Conservation (phyloP, 345 rosid genomes). For the Excoecaria cochinchinensis region DNA sequence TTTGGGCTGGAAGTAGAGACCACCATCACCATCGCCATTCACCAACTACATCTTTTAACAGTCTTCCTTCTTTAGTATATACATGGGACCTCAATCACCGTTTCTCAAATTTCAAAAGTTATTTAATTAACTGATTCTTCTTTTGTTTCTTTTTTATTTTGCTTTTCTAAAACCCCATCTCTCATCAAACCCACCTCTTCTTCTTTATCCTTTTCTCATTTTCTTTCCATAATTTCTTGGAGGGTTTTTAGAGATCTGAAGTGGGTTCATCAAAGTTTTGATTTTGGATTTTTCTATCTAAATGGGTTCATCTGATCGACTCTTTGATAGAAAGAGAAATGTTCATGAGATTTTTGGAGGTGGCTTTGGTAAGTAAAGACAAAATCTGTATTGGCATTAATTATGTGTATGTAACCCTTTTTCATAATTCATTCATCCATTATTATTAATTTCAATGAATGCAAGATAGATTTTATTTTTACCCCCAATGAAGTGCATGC, state of each 20-base stretch:
- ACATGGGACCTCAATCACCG: slow-evolving; percentile 9
- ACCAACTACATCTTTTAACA: slow-evolving; percentile 19
- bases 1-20: slow-evolving; percentile 59
- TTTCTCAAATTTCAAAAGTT: not conserved
- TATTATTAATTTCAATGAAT: not conserved
- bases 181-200: not conserved
- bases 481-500: not conserved
- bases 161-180: slow-evolving; percentile 20
- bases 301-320: slow-evolving; percentile 62
- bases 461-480: not conserved
- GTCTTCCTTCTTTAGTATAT: not conserved
- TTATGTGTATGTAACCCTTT: not conserved
- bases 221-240: not conserved
- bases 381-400: not conserved
- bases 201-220: not conserved
- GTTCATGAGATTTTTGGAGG: slow-evolving; percentile 85
- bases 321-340: slow-evolving; percentile 65
- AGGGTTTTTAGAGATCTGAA: slow-evolving; percentile 46
- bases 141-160: not conserved
- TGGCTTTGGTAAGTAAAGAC: slow-evolving; percentile 54
- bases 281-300: slow-evolving; percentile 11
- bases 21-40: slow-evolving; percentile 12
- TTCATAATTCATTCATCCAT: not conserved
- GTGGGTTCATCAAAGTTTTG: slow-evolving; percentile 24
- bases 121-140: not conserved